Evolutionary conservation across 805 yeast species (phyloP), one percentile per base, ranked within the genome.

Genomic region (Kockiozyma suomiensis): DNA sequence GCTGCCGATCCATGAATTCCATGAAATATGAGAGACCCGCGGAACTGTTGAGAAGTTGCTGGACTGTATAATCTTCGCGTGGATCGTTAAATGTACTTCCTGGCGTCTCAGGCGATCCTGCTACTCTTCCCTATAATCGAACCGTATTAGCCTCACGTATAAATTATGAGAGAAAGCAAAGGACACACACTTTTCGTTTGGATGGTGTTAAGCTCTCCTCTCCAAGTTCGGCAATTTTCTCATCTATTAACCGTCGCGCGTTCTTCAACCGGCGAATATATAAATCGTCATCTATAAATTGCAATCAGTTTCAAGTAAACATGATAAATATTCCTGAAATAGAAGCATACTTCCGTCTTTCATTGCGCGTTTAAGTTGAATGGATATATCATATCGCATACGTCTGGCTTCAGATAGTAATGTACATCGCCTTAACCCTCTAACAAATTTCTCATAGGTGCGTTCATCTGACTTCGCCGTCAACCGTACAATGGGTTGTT

Each of bases 1-100:
- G 71, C 19, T 83, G 68, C 51, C 78, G 79, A 33, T 81, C 83
- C 86, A 84, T 82, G 64, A 79, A 84, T 52, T 79, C 66, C 75
- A 76, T 79, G 61, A 84, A 84, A 50, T 75, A 79, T 0, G 82
- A 73, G 4, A 82, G 68, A 5, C 82, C 78, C 0, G 79, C 68
- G 1, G 84, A 78, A 59, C 82, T 81, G 40, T 75, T 74, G 35
- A 86, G 70, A 1, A 85, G 75, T 38, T 82, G 81, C 0, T 66
- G 56, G 12, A 85, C 62, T 0, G 79, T 64, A 54, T 69, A 68
- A 38, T 66, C 61, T 48, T 73, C 73, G 17, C 73, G 58, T 5
- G 69, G 64, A 50, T 69, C 74, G 13, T 32, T 19, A 8, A 45
- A 6, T 33, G 47, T 17, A 8, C 54, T 38, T 17, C 47, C 38